These are phyloP conservation scores for Annulohypoxylon maeteangense DNA, from an alignment of 495 filamentous ascomycete species.

Conservation along the genomic window DNA sequence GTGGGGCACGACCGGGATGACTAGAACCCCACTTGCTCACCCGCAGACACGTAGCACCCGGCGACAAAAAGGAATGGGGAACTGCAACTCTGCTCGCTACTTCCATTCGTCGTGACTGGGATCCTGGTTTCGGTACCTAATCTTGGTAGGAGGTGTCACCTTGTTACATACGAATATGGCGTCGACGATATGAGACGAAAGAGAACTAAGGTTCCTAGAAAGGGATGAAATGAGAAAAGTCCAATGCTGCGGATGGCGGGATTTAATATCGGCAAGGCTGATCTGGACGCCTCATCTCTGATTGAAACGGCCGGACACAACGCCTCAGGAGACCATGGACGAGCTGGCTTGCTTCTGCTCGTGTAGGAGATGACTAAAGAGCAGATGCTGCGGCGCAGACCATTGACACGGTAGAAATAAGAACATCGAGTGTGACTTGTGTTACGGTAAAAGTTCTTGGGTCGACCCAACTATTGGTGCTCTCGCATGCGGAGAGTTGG, in stretches of 20 bases:
- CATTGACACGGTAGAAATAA: neutral
- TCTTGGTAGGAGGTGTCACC: neutral
- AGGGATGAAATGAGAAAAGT: neutral
- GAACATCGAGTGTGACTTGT: neutral
- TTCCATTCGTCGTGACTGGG: neutral
- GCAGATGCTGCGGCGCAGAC: neutral
- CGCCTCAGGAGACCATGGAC: neutral
- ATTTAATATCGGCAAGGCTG: neutral
- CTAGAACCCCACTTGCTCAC: neutral
- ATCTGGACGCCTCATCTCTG: neutral
- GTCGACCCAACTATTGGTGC: neutral
- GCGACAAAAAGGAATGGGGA: neutral
- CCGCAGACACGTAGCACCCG: neutral
- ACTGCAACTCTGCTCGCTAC: neutral
- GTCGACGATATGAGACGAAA: neutral
- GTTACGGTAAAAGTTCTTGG: neutral
- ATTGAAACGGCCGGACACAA: neutral
- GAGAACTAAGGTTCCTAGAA: neutral
- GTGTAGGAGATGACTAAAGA: conserved; percentile 8
- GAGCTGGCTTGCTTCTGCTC: neutral
- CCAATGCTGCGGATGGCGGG: neutral
- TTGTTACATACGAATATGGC: neutral
- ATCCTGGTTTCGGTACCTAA: neutral
- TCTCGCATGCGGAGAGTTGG: neutral
- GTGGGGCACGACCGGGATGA: neutral